Evolutionary conservation across 208 protist species (phyloP), one percentile per base, ranked within the genome.

Genomic region (Trypanosoma rangeli): DNA sequence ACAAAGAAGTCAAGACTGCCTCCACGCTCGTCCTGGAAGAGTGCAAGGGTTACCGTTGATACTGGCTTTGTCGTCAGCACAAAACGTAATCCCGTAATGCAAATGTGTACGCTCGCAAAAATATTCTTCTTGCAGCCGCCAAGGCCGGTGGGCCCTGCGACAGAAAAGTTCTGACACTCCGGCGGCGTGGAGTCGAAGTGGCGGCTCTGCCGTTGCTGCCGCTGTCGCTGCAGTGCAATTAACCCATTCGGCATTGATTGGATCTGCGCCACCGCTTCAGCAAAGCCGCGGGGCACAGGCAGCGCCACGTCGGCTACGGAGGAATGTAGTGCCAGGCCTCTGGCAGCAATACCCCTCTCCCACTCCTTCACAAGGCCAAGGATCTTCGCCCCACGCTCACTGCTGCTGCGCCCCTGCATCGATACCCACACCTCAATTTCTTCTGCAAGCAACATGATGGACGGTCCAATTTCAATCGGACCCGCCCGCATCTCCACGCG

Each of bases 401-500:
- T 70, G 44, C 42, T 78, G 44, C 65, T 58, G 26, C 80, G 59
- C 16, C 74, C 37, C 55, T 87, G 66, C 26, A 75, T 37, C 0
- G 39, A 49, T 18, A 68, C 82, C 46, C 78, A 85, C 46, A 83
- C 71, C 68, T 93, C 82, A 66, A 93, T 87, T 54, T 94, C 92
- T 24, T 80, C 77, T 18, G 85, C 82, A 16, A 96, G 58, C 15
- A 67, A 73, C n/a, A 79, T 74, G 57, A 94, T 82, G 42, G 86
- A 85, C 0, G 92, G 92, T 20, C 74, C 82, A 60, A 96, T 58
- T 63, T 87, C 84, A 26, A 96, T 86, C n/a, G 78, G 73, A 16
- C 79, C 83, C 0, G 80, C 83, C 16, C 80, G 71, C 31, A 96
- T 75, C 74, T 94, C 92, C 26, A 82, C 65, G 1, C 82, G 80